Base-by-base conservation (phyloP, 345 rosid species). In the Pugionium cornutum region DNA sequence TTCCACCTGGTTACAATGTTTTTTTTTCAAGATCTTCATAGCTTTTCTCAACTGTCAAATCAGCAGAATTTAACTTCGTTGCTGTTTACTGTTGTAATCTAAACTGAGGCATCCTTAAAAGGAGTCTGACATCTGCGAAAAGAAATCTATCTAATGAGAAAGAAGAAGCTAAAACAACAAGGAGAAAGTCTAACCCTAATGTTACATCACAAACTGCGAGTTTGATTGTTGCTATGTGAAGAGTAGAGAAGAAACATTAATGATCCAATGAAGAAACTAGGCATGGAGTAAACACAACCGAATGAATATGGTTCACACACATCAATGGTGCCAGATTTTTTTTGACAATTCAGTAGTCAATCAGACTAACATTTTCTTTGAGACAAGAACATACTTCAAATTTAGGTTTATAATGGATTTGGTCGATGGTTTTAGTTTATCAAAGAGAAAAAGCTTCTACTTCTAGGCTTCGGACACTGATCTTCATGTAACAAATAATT, bases 1-100 rank as follows among this genome's bases (percentile, higher is more conserved):
- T 40, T 40, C 9, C 44, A 40, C 83, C 97, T 0, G 94, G 91
- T 80, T 79, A 88, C 57, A 87, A 89, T 7, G 67, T 47, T 26
- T 81, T 84, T n/a, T 71, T 92, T 18, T 18, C 96, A 54, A 89
- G 91, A 67, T 84, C 94, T 80, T 89, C 97, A 66, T 79, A 81
- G 77, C 96, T 92, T 70, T 89, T 91, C 72, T 81, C 87, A 28
- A 92, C 82, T 61, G 72, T 80, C 78, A 92, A 76, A 58, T 86
- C 84, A 51, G 26, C 46, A 53, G 53, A 73, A 73, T 73, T 74
- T 74, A 28, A 74, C 58, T 10, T 74, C 54, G 2, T 67, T 47
- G 58, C 9, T 74, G 57, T 47, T 60, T 5, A 1, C 58, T 39
- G 1, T 64, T 2, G 74, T 68, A 70, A 86, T 68, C 10, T 58